phyloP scores from a whole-genome alignment of 257 asterid genomes.

The Primulina huaijiensis region DNA sequence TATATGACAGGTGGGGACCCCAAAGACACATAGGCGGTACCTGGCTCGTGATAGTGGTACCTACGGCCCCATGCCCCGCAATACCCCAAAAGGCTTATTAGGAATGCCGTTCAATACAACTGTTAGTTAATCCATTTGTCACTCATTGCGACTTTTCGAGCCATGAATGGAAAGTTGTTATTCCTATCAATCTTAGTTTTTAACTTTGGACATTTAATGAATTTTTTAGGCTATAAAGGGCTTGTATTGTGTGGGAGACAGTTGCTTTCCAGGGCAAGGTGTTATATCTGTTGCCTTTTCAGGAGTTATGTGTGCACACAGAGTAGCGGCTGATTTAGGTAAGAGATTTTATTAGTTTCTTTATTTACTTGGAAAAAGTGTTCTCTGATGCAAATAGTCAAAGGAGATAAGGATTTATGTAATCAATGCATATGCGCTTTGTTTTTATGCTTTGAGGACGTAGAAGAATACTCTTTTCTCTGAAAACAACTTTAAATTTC shows the following conservation, averaged over 20 bases:
- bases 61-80: conserved; percentile 93
- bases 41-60: conserved; percentile 98
- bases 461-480: background rate
- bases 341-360: conserved; percentile 10
- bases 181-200: conserved; percentile 13
- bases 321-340: conserved; percentile 97
- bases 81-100: conserved; percentile 75
- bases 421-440: background rate
- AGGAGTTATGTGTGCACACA: conserved; percentile 98
- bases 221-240: conserved; percentile 72
- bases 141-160: conserved; percentile 4
- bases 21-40: conserved; percentile 91
- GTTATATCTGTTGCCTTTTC: conserved; percentile 98
- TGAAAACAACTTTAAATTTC: background rate
- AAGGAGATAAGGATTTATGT: conserved; percentile 16
- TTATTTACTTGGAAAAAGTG: background rate
- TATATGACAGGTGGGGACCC: conserved; percentile 85
- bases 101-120: conserved; percentile 99
- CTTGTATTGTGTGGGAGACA: conserved; percentile 95
- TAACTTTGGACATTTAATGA: conserved; percentile 21
- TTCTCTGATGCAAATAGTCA: background rate
- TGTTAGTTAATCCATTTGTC: conserved; percentile 37
- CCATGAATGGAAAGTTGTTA: background rate
- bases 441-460: background rate
- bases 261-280: conserved; percentile 99